Conservation (phyloP, 2,329 filamentous ascomycete species). For the Verticillium longisporum region DNA sequence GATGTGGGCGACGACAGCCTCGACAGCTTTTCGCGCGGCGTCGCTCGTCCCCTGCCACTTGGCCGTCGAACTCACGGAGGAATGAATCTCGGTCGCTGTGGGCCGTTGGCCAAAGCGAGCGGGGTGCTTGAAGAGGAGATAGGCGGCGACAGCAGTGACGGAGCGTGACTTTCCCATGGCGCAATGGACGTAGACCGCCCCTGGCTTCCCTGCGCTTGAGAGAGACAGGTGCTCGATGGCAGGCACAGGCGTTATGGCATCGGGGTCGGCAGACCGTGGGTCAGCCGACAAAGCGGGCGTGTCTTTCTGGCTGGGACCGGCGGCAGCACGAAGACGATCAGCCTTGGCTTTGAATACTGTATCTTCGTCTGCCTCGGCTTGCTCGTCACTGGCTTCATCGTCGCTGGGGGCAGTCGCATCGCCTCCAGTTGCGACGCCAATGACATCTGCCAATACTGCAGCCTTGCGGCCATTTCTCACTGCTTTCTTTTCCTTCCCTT, state of each 20-base stretch:
- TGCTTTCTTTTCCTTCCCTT: background rate
- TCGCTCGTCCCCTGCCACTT: conserved; percentile 18
- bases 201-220: conserved; percentile 15
- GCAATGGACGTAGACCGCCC: conserved; percentile 59
- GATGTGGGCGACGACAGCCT: conserved; percentile 61
- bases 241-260: conserved; percentile 5
- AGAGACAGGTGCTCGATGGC: conserved; percentile 6
- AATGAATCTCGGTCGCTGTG: background rate
- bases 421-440: background rate
- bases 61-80: conserved; percentile 9
- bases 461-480: background rate
- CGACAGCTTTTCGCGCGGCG: conserved; percentile 40
- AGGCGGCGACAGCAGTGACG: conserved; percentile 76
- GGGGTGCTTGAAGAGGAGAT: conserved; percentile 66
- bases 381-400: background rate
- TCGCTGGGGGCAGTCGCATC: background rate
- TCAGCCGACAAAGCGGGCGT: background rate
- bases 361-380: background rate
- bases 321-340: conserved; percentile 3
- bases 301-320: conserved; percentile 1
- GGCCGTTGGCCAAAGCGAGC: conserved; percentile 36
- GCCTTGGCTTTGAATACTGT: conserved; percentile 5
- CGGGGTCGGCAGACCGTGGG: background rate
- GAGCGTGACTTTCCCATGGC: conserved; percentile 96
- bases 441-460: background rate